phyloP scores from a whole-genome alignment of 176 grass and related monocot species.

The Juncus inflexus region DNA sequence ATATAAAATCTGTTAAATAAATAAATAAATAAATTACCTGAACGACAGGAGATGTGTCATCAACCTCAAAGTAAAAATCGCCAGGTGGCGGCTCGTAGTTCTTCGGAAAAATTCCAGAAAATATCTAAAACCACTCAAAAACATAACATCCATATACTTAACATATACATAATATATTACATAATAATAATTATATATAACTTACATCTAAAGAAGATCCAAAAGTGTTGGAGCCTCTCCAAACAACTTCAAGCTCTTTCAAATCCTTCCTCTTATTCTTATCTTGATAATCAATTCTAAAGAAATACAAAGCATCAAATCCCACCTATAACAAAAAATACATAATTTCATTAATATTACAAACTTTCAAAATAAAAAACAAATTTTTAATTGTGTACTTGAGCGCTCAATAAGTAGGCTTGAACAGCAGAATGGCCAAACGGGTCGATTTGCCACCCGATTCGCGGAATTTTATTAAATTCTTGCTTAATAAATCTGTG shows the following conservation, averaged over 20 bases:
- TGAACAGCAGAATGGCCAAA: conserved; percentile 94
- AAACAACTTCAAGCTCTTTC: conserved; percentile 85
- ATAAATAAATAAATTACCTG: conserved; percentile 42
- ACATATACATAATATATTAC: background rate
- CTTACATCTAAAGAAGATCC: conserved; percentile 81
- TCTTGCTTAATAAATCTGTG: conserved; percentile 77
- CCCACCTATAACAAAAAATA: conserved; percentile 44
- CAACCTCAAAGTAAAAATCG: conserved; percentile 88
- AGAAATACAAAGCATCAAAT: conserved; percentile 95
- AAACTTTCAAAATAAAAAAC: too few species aligned
- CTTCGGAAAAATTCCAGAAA: conserved; percentile 89
- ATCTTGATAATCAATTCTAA: conserved; percentile 93
- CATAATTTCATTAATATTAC: too few species aligned
- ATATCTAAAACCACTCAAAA: conserved; percentile 54
- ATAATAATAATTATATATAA: conserved; percentile 22
- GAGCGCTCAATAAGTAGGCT: conserved; percentile 76
- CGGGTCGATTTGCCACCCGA: conserved; percentile 93
- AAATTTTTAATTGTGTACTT: conserved; percentile 31
- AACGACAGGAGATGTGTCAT: conserved; percentile 61
- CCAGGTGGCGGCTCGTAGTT: conserved; percentile 98
- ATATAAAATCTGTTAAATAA: too few species aligned
- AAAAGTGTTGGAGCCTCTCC: conserved; percentile 76
- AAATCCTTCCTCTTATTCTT: conserved; percentile 57
- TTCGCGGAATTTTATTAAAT: conserved; percentile 67
- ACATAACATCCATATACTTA: conserved; percentile 1